These are phyloP conservation scores for Sporothrix humicola DNA, from an alignment of 2,329 filamentous ascomycete species.

Conservation along the genomic window DNA sequence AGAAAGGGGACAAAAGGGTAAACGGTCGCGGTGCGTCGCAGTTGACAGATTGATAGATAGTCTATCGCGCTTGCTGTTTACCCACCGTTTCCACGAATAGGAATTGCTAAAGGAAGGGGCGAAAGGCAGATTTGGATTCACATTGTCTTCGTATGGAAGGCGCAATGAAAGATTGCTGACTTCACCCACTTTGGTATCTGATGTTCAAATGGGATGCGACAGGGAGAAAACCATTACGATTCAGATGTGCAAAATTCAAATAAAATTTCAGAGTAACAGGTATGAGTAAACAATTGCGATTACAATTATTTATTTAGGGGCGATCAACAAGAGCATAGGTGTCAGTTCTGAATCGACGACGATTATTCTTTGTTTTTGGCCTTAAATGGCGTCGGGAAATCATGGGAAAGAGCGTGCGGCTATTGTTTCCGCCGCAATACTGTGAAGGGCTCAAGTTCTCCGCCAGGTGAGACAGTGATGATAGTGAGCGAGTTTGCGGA, in stretches of 20 bases:
- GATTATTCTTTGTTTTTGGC: neutral
- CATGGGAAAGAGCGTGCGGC: neutral
- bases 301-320: neutral
- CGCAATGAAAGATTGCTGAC: neutral
- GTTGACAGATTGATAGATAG: neutral
- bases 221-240: neutral
- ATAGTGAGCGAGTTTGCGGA: neutral
- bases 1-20: slow-evolving; percentile 1
- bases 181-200: neutral
- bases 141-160: neutral
- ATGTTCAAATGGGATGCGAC: neutral
- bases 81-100: slow-evolving; percentile 7
- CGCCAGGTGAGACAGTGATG: slow-evolving; percentile 14
- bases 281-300: neutral
- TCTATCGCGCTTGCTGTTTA: neutral
- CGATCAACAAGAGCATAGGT: neutral
- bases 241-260: neutral
- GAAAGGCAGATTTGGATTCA: neutral
- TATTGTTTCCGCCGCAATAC: slow-evolving; percentile 11
- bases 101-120: neutral
- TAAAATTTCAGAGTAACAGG: neutral
- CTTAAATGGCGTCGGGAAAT: neutral
- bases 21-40: neutral
- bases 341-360: slow-evolving; percentile 3
- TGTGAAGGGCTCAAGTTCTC: neutral